Evolutionary conservation across 148 eudicot genomes (phyloP), one percentile per base, ranked within the genome.

Genomic region (Nepenthes mirabilis): DNA sequence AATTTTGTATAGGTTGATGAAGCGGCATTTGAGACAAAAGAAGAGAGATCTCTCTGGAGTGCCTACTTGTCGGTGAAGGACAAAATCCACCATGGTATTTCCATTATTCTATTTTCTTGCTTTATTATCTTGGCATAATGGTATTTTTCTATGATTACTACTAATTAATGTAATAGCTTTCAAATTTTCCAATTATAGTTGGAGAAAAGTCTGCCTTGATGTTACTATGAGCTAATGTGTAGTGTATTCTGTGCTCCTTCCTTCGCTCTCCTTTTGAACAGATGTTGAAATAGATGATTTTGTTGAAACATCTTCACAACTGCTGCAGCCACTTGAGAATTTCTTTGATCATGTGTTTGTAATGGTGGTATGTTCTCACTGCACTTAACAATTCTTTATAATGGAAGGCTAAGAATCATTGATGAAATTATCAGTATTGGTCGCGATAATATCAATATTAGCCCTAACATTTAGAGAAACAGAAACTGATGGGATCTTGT

Each of bases 321-420:
- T 93, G 57, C 59, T 81, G 14, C 81, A 86, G 58, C 99, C 99
- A 59, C 85, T 93, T 40, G 99, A 88, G 64, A 78, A 82, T 68
- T 93, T 93, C 74, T 93, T 93, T 50, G 81, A 82, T 59, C 68
- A 81, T 36, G 99, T 93, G n/a, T 93, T 93, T 49, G 99, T 93
- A 32, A 93, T 93, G 99, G 99, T 86, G 99, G 99, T 93, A 86
- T 40, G 99, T 77, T 61, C 43, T 36, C 52, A 8, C 34, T 68
- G 60, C 48, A 7, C 23, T 23, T 23, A 23, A 23, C 23, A 23
- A 23, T 23, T 23, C 0, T 23, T 23, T 23, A 23, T 23, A 23
- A 23, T 23, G 23, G 23, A 23, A 23, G 23, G 23, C 23, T 23
- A 23, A 23, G 23, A 23, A 23, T 23, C 23, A 23, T 23, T 23